Evolutionary conservation across 2,329 filamentous ascomycete species (phyloP), one percentile per base, ranked within the genome.

Genomic region (Plenodomus tracheiphilus): DNA sequence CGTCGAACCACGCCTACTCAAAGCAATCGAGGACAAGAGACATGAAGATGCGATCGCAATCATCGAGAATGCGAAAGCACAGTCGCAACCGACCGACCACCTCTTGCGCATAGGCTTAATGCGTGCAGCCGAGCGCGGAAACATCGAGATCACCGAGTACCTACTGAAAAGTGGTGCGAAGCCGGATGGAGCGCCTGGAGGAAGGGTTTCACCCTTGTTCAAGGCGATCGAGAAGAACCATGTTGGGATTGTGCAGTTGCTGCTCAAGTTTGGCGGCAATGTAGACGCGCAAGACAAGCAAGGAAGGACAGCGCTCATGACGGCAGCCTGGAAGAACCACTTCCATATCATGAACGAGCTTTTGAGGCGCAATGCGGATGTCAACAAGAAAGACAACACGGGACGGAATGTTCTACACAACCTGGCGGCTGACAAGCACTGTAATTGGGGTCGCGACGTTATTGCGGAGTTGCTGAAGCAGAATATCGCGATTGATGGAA

Each of bases 371-470:
- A 69, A 69, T 13, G 73, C 74, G 3, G 64, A 74, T 45, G 65
- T 73, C n/a, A 73, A 75, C 46, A 65, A 66, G 30, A 64, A 64
- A 37, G 71, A 72, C 48, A 63, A 64, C 13, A 61, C 59, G 17
- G 62, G 62, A 15, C 59, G 68, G 38, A 71, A 71, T 44, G 61
- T 72, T 5, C 53, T 74, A 36, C 65, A 73, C 41, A 72, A 72
- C 34, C 46, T 74, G 35, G 71, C 71, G 2, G 70, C 69, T 19
- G 71, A 74, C 47, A 72, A 77, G 48, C 69, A 74, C 48, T 76
- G 74, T 49, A 74, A 78, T 32, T 80, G 77, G 77, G 75, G 74
- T 1, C 66, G 75, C 22, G 72, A 77, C 49, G 73, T 78, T 16
- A 70, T 79, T 16, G 62, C 68, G 15, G 46, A 75, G 41, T 50